Percentiles rank a stretch among this genome's conserved stretches.
Conservation (phyloP, 1,284 basidiomycete genomes). For the Phylloporus sp. region DNA sequence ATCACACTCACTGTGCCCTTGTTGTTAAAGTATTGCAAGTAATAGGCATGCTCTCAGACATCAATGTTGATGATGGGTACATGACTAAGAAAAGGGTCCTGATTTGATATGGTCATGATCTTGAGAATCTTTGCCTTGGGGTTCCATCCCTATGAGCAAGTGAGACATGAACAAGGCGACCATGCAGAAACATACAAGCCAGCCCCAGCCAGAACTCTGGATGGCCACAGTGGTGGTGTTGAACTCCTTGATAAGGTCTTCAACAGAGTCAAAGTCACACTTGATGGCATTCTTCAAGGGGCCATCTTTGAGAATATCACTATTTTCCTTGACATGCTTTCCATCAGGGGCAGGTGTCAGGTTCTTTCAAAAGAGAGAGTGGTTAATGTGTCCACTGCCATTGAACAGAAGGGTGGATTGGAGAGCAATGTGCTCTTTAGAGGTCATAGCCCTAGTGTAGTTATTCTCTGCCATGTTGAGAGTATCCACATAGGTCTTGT, state of each 20-base stretch:
- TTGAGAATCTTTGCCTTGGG: conserved; percentile 68
- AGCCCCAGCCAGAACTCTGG: conserved; percentile 94
- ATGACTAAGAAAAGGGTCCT: conserved; percentile 83
- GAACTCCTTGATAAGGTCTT: conserved; percentile 71
- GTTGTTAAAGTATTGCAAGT: conserved; percentile 81
- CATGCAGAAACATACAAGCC: conserved; percentile 66
- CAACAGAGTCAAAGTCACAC: conserved; percentile 71
- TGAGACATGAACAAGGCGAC: conserved; percentile 3
- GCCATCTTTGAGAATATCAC: conserved; percentile 71
- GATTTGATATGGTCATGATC: conserved; percentile 82
- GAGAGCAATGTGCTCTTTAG: conserved; percentile 82
- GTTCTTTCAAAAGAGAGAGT: conserved; percentile 96
- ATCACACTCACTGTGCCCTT: conserved; percentile 60
- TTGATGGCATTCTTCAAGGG: conserved; percentile 75
- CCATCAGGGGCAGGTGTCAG: conserved; percentile 59
- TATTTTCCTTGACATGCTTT: conserved; percentile 53
- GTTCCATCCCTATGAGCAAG: conserved; percentile 62
- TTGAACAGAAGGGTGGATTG: conserved; percentile 77
- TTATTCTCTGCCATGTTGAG: conserved; percentile 79
- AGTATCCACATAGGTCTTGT: conserved; percentile 79
- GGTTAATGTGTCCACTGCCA: conserved; percentile 83
- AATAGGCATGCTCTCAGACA: conserved; percentile 86
- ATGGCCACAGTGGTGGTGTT: conserved; percentile 79
- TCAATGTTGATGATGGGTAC: conserved; percentile 88
- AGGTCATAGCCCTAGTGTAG: conserved; percentile 65